Base-by-base conservation (phyloP, 371 early-diverging fungal genomes). In the Rhizopus sp. region DNA sequence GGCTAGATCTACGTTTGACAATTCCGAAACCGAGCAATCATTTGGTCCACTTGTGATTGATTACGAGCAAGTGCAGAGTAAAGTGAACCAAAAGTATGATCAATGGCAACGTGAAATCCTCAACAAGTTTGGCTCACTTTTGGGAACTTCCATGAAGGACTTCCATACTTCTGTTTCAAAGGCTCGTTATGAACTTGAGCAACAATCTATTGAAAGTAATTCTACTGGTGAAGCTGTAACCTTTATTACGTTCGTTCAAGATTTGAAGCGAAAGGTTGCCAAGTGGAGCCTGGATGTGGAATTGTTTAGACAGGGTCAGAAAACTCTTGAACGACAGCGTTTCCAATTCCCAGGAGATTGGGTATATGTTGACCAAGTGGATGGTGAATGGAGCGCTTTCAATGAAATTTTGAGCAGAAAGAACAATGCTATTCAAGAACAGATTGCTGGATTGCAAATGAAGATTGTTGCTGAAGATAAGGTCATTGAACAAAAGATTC, bases 381-480 rank as follows among this genome's bases (percentile, higher is more conserved):
- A 96, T 48, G 96, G 97, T 63, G 98, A 97, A 72, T 98, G 97
- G 97, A 90, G 91, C 62, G 93, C 97, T 2, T 96, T 98, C 58
- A 93, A 90, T 64, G 95, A 96, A 74, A 95, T 98, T 52, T 64
- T 96, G 50, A 81, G 80, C 44, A 85, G 93, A 73, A 98, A 98
- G 88, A 90, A 92, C 70, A 86, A 86, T 55, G 86, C 90, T 32
- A 95, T 98, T 61, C 93, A 96, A 68, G 93, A 95, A 50, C 98
- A 97, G 68, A 85, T 95, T 64, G 92, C 92, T 48, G 93, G 87
- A 29, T 67, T 96, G 50, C 95, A 95, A 78, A 81, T 86, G 81
- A 94, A 95, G 86, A 93, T 95, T 69, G 82, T 89, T 23, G 83
- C 87, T 3, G 94, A 99, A 66, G 98, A 97, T 73, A 87, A 88